Base-by-base conservation (phyloP, 345 rosid genomes). In the Anacardium occidentale region DNA sequence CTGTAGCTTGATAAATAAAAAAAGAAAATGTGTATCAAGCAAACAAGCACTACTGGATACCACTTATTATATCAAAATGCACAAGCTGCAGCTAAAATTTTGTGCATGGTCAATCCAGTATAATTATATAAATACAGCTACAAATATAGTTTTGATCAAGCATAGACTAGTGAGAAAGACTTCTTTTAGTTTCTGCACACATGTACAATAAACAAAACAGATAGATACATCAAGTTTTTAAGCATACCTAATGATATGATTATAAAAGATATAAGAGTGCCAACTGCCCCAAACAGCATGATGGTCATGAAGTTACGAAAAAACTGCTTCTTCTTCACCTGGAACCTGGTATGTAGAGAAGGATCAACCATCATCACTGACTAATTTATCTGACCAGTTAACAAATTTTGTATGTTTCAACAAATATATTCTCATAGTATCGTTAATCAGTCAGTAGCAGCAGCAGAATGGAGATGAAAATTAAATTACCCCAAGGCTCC, bases 271-370 rank as follows among this genome's bases (percentile, higher is more conserved):
- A 95, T 89, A 55, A 95, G 85, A 75, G 99, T 95, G 10, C 99
- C 99, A 75, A 95, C 56, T 54, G 96, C 98, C 67, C 99, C 99
- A 82, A 89, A 95, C 72, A 95, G 78, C 82, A 88, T 88, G 76
- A 95, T 92, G 50, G 98, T 95, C 92, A 89, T 86, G 80, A 95
- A 95, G 80, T 95, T 95, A 77, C 91, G 97, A 73, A 95, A 95
- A 81, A 95, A 95, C 61, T 91, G 98, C 85, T 95, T 95, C 90
- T 95, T 95, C 88, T 95, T 95, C 82, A 95, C 98, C 76, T 95
- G 99, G 82, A 95, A 95, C 80, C 99, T 95, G 84, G 40, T 48
- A 73, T 13, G 69, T 32, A 60, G 14, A 59, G 18, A 7, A 45
- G 54, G 45, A 24, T 52, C 57, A 47, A 65, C 48, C 71, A 67